phyloP scores from a whole-genome alignment of 345 rosid genomes.

The Salix udensis region DNA sequence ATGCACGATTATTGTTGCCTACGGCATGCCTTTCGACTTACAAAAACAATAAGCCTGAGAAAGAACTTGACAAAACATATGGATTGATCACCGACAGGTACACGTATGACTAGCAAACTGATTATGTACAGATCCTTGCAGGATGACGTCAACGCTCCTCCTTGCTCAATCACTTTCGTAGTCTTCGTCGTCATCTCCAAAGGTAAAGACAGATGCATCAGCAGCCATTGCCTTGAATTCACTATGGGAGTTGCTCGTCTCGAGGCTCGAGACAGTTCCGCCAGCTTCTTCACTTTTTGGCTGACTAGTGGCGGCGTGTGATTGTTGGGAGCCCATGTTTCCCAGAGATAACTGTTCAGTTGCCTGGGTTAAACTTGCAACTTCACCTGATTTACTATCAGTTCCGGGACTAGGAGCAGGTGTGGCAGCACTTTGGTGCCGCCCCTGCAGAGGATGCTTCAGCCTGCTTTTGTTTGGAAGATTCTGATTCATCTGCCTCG shows the following conservation, averaged over 20 bases:
- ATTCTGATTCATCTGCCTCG: slow-evolving; percentile 57
- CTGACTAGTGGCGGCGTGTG: slow-evolving; percentile 15
- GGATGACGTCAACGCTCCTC: background rate
- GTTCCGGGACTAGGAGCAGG: slow-evolving; percentile 12
- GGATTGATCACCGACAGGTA: background rate
- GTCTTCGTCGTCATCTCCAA: slow-evolving; percentile 88
- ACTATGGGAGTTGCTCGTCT: slow-evolving; percentile 28
- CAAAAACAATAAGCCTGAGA: background rate
- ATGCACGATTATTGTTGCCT: slow-evolving; percentile 15
- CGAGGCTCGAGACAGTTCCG: slow-evolving; percentile 24
- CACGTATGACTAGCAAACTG: slow-evolving; percentile 2
- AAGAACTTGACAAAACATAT: background rate
- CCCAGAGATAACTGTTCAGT: slow-evolving; percentile 49
- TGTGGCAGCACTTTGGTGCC: slow-evolving; percentile 7
- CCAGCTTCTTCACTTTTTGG: slow-evolving; percentile 12
- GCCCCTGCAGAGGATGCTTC: slow-evolving; percentile 30
- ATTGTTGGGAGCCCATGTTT: slow-evolving; percentile 7
- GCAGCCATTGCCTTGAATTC: slow-evolving; percentile 84
- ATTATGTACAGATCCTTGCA: slow-evolving; percentile 14
- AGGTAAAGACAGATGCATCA: slow-evolving; percentile 79
- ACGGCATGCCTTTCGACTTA: background rate
- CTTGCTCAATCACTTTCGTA: slow-evolving; percentile 56
- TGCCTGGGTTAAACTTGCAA: slow-evolving; percentile 35
- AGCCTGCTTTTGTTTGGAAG: slow-evolving; percentile 32
- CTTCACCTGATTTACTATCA: slow-evolving; percentile 33